These are phyloP conservation scores for Fennellomyces sp. DNA, from an alignment of 371 early-diverging fungal genomes.

Conservation along the genomic window DNA sequence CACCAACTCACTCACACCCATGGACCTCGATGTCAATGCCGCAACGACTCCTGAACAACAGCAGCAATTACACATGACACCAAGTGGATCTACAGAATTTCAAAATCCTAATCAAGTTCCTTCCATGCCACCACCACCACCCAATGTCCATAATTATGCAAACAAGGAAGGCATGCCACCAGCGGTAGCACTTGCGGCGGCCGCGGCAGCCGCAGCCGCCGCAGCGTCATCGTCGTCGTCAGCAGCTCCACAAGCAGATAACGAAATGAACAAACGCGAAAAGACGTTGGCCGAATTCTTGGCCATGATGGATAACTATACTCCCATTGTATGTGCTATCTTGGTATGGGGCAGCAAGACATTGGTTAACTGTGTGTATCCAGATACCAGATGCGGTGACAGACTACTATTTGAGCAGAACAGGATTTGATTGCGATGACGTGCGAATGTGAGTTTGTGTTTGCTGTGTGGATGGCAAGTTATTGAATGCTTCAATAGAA, in stretches of 20 bases:
- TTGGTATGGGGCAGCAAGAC: neutral
- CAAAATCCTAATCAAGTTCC: conserved; percentile 21
- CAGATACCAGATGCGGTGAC: conserved; percentile 98
- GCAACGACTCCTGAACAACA: conserved; percentile 17
- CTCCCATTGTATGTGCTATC: conserved; percentile 83
- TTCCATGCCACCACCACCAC: conserved; percentile 16
- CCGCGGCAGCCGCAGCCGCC: neutral
- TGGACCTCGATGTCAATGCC: conserved; percentile 27
- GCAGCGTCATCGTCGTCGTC: neutral
- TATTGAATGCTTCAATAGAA: conserved; percentile 49
- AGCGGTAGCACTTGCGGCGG: neutral
- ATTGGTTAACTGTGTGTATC: neutral
- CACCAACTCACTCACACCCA: conserved; percentile 20
- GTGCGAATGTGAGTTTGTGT: conserved; percentile 82
- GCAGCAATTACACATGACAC: conserved; percentile 16
- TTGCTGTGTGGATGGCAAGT: no score
- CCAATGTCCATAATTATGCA: neutral
- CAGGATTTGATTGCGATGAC: conserved; percentile 95
- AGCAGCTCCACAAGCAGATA: conserved; percentile 18
- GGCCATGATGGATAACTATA: conserved; percentile 85
- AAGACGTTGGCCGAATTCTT: conserved; percentile 83
- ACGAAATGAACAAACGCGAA: conserved; percentile 61
- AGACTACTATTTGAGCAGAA: conserved; percentile 91
- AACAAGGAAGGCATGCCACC: neutral
- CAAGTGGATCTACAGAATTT: conserved; percentile 19